Evolutionary conservation across 1,284 basidiomycete genomes (phyloP).

Genomic region (Ganoderma resinaceum): DNA sequence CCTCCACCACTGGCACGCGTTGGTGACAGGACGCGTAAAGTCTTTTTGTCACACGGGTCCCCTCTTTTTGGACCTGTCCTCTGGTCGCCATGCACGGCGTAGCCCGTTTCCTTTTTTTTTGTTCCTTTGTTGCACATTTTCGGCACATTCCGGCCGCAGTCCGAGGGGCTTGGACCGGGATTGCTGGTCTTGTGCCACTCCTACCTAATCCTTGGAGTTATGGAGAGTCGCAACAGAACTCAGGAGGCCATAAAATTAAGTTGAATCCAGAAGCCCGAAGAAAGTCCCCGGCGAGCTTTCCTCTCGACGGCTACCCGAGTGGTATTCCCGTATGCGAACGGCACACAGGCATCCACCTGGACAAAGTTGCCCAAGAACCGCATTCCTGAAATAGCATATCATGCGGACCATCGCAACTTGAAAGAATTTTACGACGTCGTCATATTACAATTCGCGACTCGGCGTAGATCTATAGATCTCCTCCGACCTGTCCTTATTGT

Average conservation of each 20-base stretch:
- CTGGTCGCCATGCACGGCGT: background rate
- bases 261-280: too few species aligned
- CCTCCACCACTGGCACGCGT: background rate
- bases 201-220: background rate
- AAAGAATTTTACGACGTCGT: background rate
- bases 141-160: background rate
- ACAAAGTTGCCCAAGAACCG: too few species aligned
- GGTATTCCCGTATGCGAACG: background rate
- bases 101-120: background rate
- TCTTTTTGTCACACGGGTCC: constrained; percentile 1
- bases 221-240: background rate
- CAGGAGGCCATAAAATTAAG: too few species aligned
- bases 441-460: background rate
- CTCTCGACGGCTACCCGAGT: background rate
- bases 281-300: too few species aligned
- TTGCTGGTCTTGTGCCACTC: background rate
- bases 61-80: background rate
- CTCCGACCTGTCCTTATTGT: background rate
- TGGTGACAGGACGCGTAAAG: background rate
- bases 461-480: background rate
- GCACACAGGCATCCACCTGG: background rate
- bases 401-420: too few species aligned
- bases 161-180: background rate
- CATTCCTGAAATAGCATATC: background rate
- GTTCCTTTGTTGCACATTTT: background rate